Conservation (phyloP, 345 rosid genomes). For the Gossypium rotundifolium region DNA sequence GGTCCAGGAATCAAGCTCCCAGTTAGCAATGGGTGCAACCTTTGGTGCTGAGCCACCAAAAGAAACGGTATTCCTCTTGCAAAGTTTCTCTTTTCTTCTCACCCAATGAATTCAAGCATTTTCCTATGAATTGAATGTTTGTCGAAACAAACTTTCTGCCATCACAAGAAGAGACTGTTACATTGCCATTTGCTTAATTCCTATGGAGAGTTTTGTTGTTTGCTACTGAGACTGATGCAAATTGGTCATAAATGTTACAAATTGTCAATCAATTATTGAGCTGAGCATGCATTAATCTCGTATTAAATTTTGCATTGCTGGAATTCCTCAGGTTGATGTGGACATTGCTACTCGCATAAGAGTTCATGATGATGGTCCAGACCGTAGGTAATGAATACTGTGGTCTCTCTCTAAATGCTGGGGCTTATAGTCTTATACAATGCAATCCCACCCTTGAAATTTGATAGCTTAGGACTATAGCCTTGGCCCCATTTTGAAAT, state of each 20-base stretch:
- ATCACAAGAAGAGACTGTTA: background rate
- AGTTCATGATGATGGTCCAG: slow-evolving; percentile 62
- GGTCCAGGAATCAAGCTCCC: slow-evolving; percentile 91
- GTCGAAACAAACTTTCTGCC: background rate
- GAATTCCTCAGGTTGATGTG: slow-evolving; percentile 70
- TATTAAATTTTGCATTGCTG: slow-evolving; percentile 11
- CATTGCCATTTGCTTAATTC: background rate
- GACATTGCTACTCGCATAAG: slow-evolving; percentile 82
- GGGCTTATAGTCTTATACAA: slow-evolving; percentile 4
- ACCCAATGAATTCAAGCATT: background rate
- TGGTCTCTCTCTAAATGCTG: slow-evolving; percentile 6
- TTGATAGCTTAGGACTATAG: slow-evolving; percentile 1
- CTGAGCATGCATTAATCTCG: slow-evolving; percentile 8
- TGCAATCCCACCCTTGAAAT: background rate
- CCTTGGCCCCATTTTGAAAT: background rate
- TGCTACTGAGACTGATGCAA: background rate
- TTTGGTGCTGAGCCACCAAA: slow-evolving; percentile 81
- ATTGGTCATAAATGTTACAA: background rate
- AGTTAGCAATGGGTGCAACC: slow-evolving; percentile 92
- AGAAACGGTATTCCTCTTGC: slow-evolving; percentile 33
- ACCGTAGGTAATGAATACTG: slow-evolving; percentile 58
- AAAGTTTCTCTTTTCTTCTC: background rate
- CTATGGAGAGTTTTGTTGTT: background rate
- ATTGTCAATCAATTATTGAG: slow-evolving; percentile 1
- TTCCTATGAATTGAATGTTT: background rate